A percentile compares a stretch with the other conserved stretches of the same genome.
Conservation (phyloP, 2,329 filamentous ascomycete genomes). For the Aspergillus luchuensis region DNA sequence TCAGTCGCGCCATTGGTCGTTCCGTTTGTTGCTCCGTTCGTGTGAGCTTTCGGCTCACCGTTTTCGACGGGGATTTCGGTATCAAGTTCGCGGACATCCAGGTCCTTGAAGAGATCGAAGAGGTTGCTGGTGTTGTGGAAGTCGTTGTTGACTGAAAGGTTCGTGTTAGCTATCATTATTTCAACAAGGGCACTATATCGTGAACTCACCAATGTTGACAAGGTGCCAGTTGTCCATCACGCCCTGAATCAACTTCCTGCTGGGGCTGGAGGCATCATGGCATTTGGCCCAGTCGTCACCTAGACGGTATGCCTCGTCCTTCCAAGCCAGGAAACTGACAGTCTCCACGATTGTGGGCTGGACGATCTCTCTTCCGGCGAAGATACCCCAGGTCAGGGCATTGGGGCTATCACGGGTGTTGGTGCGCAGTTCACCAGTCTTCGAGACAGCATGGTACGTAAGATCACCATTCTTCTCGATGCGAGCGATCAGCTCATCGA, state of each 20-base stretch:
- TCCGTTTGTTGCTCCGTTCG: slow-evolving; percentile 25
- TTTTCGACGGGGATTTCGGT: slow-evolving; percentile 29
- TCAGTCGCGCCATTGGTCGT: slow-evolving; percentile 22
- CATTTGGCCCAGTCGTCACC: slow-evolving; percentile 94
- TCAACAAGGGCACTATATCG: slow-evolving; percentile 8
- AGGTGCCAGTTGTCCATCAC: slow-evolving; percentile 92
- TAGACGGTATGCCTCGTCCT: slow-evolving; percentile 92
- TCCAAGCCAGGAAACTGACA: slow-evolving; percentile 96
- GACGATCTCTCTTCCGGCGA: slow-evolving; percentile 98
- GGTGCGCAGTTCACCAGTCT: slow-evolving; percentile 75
- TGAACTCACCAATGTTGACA: slow-evolving; percentile 81
- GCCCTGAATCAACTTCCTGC: slow-evolving; percentile 74
- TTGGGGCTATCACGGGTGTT: slow-evolving; percentile 87
- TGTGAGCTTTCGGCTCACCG: slow-evolving; percentile 23
- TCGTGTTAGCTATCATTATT: slow-evolving; percentile 25
- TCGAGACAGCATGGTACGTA: slow-evolving; percentile 93
- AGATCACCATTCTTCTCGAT: slow-evolving; percentile 78
- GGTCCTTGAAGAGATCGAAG: slow-evolving; percentile 80
- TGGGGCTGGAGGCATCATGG: slow-evolving; percentile 74
- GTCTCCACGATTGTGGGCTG: slow-evolving; percentile 99
- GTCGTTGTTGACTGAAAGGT: slow-evolving; percentile 81
- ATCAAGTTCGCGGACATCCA: slow-evolving; percentile 51
- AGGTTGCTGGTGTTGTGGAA: slow-evolving; percentile 84
- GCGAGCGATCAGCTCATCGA: slow-evolving; percentile 73
- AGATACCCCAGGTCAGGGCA: slow-evolving; percentile 99